Evolutionary conservation across 495 filamentous ascomycete species (phyloP).

Genomic region (Bryoglossum gracile): DNA sequence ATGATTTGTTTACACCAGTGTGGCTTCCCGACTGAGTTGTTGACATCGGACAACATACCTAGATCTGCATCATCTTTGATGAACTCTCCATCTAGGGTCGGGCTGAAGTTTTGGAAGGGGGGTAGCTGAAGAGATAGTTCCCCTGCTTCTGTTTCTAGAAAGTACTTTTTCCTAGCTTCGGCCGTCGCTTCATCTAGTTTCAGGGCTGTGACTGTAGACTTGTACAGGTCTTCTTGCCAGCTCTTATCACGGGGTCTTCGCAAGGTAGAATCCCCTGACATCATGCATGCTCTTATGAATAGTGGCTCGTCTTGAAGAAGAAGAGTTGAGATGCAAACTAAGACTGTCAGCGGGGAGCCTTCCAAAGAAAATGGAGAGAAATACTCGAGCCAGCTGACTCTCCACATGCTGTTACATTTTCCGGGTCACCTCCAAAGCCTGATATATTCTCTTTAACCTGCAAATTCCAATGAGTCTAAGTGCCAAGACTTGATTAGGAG

Average conservation of each 20-base stretch:
- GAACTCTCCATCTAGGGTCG: conserved; percentile 12
- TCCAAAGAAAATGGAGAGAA: neutral
- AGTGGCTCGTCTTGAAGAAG: conserved; percentile 7
- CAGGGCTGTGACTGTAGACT: neutral
- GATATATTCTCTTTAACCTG: conserved; percentile 31
- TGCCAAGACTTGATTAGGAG: neutral
- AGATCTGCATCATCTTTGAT: conserved; percentile 6
- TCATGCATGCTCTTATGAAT: conserved; percentile 12
- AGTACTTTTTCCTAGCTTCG: neutral
- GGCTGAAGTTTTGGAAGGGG: conserved; percentile 8
- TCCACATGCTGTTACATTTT: conserved; percentile 34
- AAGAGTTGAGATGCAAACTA: conserved; percentile 3
- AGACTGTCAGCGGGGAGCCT: neutral
- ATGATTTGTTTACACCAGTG: conserved; percentile 12
- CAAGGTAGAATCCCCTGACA: conserved; percentile 18
- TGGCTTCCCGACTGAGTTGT: conserved; percentile 4
- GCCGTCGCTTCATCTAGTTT: neutral
- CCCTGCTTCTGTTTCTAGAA: neutral
- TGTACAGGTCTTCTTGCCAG: conserved; percentile 10
- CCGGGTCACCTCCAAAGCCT: conserved; percentile 29
- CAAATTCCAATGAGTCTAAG: neutral
- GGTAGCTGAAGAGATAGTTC: conserved; percentile 6
- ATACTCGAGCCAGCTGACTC: conserved; percentile 51
- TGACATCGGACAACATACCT: conserved; percentile 3
- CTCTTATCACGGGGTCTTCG: conserved; percentile 6